A percentile compares a stretch with the other conserved stretches of the same genome.
These are phyloP conservation scores for Pyropia yezoensis DNA, from an alignment of 23 red algal species.

Conservation along the genomic window DNA sequence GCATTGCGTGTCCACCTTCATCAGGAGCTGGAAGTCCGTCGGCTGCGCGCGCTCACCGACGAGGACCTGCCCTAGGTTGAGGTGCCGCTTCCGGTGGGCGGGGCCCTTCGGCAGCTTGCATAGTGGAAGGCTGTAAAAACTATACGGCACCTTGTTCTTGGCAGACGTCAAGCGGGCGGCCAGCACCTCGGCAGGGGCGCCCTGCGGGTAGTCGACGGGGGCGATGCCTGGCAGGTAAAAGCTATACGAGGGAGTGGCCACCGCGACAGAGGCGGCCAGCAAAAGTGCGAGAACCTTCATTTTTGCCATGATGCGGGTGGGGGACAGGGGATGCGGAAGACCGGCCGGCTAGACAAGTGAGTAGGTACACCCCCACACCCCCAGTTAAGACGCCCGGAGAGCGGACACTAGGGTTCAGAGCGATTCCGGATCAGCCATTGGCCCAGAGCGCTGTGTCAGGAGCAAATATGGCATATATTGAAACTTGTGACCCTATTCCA, in stretches of 20 bases:
- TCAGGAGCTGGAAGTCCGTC: conserved; percentile 59
- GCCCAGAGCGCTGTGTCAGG: too few species aligned
- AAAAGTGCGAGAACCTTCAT: too few species aligned
- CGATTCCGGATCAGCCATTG: too few species aligned
- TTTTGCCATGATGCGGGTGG: too few species aligned
- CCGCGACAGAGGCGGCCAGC: not conserved
- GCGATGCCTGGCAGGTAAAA: conserved; percentile 90
- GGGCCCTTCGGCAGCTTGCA: conserved; percentile 37
- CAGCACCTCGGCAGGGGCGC: conserved; percentile 43
- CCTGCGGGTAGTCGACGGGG: conserved; percentile 78
- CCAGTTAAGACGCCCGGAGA: too few species aligned
- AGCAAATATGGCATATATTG: too few species aligned
- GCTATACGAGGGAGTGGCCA: conserved; percentile 11
- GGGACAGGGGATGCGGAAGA: too few species aligned
- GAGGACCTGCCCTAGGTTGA: conserved; percentile 91
- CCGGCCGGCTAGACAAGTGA: too few species aligned
- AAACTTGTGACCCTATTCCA: too few species aligned
- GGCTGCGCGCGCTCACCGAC: conserved; percentile 71
- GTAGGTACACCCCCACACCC: too few species aligned
- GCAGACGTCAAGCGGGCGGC: conserved; percentile 76
- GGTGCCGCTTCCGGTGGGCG: not conserved
- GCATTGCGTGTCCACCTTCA: conserved; percentile 63
- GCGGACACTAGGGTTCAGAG: too few species aligned
- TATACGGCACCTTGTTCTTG: conserved; percentile 71
- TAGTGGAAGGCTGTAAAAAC: conserved; percentile 84